These are phyloP conservation scores for Trichosporon ovoides DNA, from an alignment of 1,284 basidiomycete species.

Conservation along the genomic window DNA sequence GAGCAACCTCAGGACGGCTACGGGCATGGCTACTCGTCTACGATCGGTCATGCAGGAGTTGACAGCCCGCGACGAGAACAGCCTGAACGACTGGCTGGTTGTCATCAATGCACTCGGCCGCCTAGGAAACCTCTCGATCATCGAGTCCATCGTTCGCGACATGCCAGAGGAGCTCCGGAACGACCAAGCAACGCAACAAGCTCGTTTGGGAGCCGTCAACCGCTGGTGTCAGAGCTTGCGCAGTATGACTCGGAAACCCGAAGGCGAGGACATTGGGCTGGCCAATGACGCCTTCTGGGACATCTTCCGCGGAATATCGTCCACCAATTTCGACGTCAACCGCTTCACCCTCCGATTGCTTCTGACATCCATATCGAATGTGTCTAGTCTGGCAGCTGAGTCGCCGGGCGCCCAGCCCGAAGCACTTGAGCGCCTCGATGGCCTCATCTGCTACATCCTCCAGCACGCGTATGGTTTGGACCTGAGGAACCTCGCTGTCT, in stretches of 20 bases:
- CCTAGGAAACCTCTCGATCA: slow-evolving; percentile 7
- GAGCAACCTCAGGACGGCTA: not conserved
- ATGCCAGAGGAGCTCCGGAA: slow-evolving; percentile 8
- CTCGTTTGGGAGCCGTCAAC: slow-evolving; percentile 15
- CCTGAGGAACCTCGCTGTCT: slow-evolving; percentile 14
- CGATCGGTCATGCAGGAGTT: slow-evolving; percentile 14
- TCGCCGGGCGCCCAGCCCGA: not conserved
- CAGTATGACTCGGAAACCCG: not conserved
- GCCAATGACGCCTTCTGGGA: slow-evolving; percentile 18
- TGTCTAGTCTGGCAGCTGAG: not conserved
- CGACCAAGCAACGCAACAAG: slow-evolving; percentile 2
- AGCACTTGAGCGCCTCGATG: slow-evolving; percentile 6
- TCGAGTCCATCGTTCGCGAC: slow-evolving; percentile 10
- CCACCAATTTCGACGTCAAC: not conserved
- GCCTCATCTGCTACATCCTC: slow-evolving; percentile 14
- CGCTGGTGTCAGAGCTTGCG: slow-evolving; percentile 10
- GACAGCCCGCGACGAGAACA: slow-evolving; percentile 3
- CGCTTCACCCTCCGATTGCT: slow-evolving; percentile 16
- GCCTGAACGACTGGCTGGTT: slow-evolving; percentile 17
- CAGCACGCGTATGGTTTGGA: slow-evolving; percentile 17
- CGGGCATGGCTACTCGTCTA: slow-evolving; percentile 10
- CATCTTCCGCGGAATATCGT: slow-evolving; percentile 13
- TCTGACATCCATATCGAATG: slow-evolving; percentile 6
- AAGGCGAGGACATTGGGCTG: not conserved
- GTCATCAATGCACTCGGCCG: slow-evolving; percentile 10